Evolutionary conservation across 1,139 yeast species (phyloP), one percentile per base, ranked within the genome.

Genomic region (Candida pseudoviswanathii): DNA sequence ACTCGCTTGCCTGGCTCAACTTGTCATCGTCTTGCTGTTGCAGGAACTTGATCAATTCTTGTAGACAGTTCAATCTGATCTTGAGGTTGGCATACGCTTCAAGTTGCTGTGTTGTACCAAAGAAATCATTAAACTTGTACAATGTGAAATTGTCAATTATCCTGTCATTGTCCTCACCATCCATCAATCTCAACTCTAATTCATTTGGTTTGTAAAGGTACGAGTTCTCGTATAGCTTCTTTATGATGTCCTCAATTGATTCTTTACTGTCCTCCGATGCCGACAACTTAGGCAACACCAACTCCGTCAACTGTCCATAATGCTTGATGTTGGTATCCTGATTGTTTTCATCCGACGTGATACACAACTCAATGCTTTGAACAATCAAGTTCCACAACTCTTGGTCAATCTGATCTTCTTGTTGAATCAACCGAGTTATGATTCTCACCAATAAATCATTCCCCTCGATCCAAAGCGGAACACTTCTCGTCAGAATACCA

Each of bases 301-400:
- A 55, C 0, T 58, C 55, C 39, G 78, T 75, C 51, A 84, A 68
- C 3, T 61, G 61, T 2, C 62, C 52, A 60, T 82, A 87, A 43
- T 78, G 80, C 7, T 60, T 55, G 5, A 78, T 66, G 56, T 84
- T 86, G 54, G 77, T 71, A 0, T 55, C 57, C 57, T 85, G 90
- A 50, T 77, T 73, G 16, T 61, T 72, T 4, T 62, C 54, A 3
- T 65, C 63, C 11, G 59, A 54, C 8, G 64, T 65, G 21, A 67
- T 65, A 48, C 81, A 68, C 31, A 74, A 65, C n/a, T 69, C 66
- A 37, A 83, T 64, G 22, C 79, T 66, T 27, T 70, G 65, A 16
- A 81, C 58, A 24, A 82, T 62, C 46, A 75, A 57, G 3, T 66
- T 58, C 87, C 89, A 81, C 5, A 81, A 56, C 25, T 73, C 77